Base-by-base conservation (phyloP, 129 eudicot genomes). In the Flaveria bidentis region DNA sequence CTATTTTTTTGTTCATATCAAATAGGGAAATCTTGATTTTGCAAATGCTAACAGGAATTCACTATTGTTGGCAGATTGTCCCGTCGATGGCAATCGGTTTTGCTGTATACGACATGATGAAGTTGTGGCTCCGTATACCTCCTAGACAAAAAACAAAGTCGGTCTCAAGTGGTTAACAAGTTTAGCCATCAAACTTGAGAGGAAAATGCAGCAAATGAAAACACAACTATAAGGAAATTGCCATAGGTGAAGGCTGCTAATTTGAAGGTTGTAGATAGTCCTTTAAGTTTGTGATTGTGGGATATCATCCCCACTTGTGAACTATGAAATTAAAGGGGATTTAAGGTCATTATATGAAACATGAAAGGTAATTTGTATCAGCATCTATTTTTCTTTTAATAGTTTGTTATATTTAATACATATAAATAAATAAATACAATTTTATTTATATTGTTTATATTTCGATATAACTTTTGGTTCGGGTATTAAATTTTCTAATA, bases 81-180 rank as follows among this genome's bases (percentile, higher is more conserved):
- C 98, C 98, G 9, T 94, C 98, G 0, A 96, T 91, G 66, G 98
- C 98, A 23, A 91, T 94, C 61, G 98, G 98, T 76, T 94, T 94
- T 78, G 91, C 97, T 3, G 87, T 90, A 15, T 90, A 94, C 73
- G 98, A 94, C 76, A 77, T 75, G 82, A 94, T 94, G 98, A 94
- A 94, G 80, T 72, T 85, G 20, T 89, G 91, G 96, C 90, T 94
- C 2, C 72, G 68, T 11, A 81, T 94, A 23, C 95, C 98, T 73
- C 89, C 96, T 42, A 86, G 95, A 15, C 96, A 91, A 53, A 91
- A 81, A 71, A 26, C 90, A 3, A 84, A 80, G 50, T 80, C 91
- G 15, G 63, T 80, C 15, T 63, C 93, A 36, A 57, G 90, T 67
- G 80, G 77, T 13, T 81, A 66, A 76, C 65, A 9, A 41, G 18